Evolutionary conservation across 352 stramenopile genomes (phyloP).

Genomic region (Globisporangium echinulatum): DNA sequence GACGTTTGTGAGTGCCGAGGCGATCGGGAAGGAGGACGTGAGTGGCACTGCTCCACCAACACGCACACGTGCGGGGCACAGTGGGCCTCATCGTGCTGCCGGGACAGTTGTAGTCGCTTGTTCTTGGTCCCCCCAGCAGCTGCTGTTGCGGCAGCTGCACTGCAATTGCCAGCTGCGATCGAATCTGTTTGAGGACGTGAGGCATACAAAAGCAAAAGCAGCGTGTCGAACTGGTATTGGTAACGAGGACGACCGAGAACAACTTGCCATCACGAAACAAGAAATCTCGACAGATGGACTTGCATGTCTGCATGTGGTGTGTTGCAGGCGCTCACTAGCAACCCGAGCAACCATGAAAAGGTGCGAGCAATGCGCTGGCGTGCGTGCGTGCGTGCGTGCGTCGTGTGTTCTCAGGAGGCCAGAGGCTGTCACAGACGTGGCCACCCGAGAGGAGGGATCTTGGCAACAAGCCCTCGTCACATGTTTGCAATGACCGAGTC

Average conservation of each 20-base stretch:
- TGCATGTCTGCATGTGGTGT: background rate
- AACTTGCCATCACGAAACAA: background rate
- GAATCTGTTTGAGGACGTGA: background rate
- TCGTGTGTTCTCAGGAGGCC: slow-evolving; percentile 8
- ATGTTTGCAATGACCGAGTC: background rate
- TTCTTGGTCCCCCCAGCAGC: background rate
- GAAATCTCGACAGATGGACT: background rate
- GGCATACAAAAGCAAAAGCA: background rate
- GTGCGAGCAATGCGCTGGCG: background rate
- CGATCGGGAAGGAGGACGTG: background rate
- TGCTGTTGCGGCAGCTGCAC: background rate
- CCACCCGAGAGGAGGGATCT: background rate
- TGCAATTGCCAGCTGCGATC: no score
- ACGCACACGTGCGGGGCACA: background rate
- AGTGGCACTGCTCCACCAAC: background rate
- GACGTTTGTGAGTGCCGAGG: background rate
- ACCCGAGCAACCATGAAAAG: background rate
- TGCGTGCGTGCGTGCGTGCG: background rate
- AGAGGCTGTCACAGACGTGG: slow-evolving; percentile 5
- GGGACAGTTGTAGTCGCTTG: background rate
- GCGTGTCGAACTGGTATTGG: background rate
- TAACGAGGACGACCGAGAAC: background rate
- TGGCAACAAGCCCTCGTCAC: background rate
- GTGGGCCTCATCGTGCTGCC: background rate
- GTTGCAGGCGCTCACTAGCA: background rate